Conservation (phyloP, 345 rosid genomes). For the Lumnitzera racemosa region DNA sequence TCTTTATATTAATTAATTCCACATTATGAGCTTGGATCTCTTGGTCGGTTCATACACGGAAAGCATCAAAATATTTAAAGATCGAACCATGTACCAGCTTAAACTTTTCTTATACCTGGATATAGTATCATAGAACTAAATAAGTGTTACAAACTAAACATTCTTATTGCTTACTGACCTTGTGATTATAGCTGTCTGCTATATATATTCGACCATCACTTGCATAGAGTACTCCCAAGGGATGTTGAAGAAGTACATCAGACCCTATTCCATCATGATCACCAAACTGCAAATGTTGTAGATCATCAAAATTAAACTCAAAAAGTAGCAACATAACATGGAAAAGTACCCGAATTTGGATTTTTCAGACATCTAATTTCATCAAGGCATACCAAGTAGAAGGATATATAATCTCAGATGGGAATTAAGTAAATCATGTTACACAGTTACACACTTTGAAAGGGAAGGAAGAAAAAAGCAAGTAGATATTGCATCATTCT, state of each 20-base stretch:
- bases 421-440: too few relatives aligned
- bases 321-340: neutral
- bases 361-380: neutral
- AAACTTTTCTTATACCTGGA: too few relatives aligned
- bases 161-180: constrained; percentile 32
- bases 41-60: too few relatives aligned
- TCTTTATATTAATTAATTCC: too few relatives aligned
- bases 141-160: neutral
- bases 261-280: constrained; percentile 84
- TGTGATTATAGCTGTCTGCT: constrained; percentile 93
- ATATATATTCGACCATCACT: constrained; percentile 67
- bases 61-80: too few relatives aligned
- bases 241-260: constrained; percentile 93
- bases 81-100: too few relatives aligned
- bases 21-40: too few relatives aligned
- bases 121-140: too few relatives aligned
- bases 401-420: too few relatives aligned
- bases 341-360: neutral
- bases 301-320: neutral
- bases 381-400: neutral
- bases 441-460: too few relatives aligned
- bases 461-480: too few relatives aligned
- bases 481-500: neutral
- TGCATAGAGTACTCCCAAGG: constrained; percentile 71
- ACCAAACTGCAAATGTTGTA: constrained; percentile 58